phyloP scores from a whole-genome alignment of 306 rosid species.

The Rubus idaeus region DNA sequence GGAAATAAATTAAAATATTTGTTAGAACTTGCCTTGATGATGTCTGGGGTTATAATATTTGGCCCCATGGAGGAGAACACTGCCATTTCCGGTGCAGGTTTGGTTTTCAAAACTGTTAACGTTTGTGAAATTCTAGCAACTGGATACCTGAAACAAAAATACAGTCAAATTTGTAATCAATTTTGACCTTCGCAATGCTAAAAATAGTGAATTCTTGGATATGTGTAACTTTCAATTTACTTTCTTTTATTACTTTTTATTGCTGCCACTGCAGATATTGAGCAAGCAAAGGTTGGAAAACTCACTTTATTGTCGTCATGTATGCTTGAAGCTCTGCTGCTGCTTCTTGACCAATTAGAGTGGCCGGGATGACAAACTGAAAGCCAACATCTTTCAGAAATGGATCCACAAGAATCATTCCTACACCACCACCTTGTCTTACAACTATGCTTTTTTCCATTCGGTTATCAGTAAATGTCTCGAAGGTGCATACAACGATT shows the following conservation, averaged over 20 bases:
- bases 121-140: conserved; percentile 52
- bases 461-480: conserved; percentile 39
- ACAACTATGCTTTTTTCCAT: conserved; percentile 32
- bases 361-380: conserved; percentile 59
- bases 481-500: conserved; percentile 61
- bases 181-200: conserved; percentile 3
- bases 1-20: background rate
- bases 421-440: conserved; percentile 64
- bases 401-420: conserved; percentile 70
- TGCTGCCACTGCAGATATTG: conserved; percentile 1
- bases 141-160: conserved; percentile 48
- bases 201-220: background rate
- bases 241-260: background rate
- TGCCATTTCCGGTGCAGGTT: conserved; percentile 68
- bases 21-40: conserved; percentile 51
- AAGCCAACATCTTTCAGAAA: conserved; percentile 52
- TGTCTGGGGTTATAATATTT: conserved; percentile 60
- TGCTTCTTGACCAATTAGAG: conserved; percentile 57
- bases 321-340: conserved; percentile 61
- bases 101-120: conserved; percentile 36
- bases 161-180: conserved; percentile 15
- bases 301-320: conserved; percentile 54
- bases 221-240: background rate
- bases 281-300: conserved; percentile 17
- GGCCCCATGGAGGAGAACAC: conserved; percentile 70